Evolutionary conservation across 306 rosid species (phyloP).

Genomic region (Coriaria nepalensis): DNA sequence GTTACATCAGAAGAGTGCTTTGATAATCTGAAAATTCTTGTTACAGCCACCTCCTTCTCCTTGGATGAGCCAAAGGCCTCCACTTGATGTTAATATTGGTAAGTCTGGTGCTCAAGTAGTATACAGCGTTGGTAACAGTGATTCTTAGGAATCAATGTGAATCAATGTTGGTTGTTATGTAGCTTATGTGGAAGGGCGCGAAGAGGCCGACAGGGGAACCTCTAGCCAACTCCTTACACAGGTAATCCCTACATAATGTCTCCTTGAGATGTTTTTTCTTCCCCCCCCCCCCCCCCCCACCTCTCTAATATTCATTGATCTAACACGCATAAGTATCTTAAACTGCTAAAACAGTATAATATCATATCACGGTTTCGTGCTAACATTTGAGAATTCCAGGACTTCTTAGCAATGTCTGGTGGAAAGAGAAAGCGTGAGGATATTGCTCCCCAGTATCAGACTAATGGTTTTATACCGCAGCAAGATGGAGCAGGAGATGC

Average conservation of each 20-base stretch:
- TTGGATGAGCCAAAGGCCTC: constrained; percentile 81
- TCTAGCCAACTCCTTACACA: constrained; percentile 62
- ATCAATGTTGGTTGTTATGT: constrained; percentile 22
- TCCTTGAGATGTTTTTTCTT: too few species aligned
- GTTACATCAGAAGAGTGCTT: too few species aligned
- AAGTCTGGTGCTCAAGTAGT: constrained; percentile 22
- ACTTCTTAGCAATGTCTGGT: constrained; percentile 44
- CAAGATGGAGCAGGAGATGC: constrained; percentile 98
- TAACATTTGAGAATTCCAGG: constrained; percentile 32
- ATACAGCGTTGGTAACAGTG: constrained; percentile 10
- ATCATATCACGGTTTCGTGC: too few species aligned
- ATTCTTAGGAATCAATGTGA: constrained; percentile 24
- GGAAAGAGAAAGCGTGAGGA: constrained; percentile 97
- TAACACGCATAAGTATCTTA: too few species aligned
- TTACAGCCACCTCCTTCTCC: constrained; percentile 84
- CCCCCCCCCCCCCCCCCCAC: too few species aligned
- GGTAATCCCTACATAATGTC: constrained; percentile 28
- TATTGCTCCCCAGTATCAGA: constrained; percentile 52
- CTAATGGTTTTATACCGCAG: constrained; percentile 83
- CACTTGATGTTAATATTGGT: constrained; percentile 99
- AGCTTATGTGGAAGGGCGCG: constrained; percentile 99
- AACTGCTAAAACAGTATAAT: too few species aligned
- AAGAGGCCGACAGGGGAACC: constrained; percentile 74
- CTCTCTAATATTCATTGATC: too few species aligned
- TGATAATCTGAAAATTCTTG: constrained; percentile 3